phyloP scores from a whole-genome alignment of 1,139 yeast genomes.

The Blastobotrys persicus region DNA sequence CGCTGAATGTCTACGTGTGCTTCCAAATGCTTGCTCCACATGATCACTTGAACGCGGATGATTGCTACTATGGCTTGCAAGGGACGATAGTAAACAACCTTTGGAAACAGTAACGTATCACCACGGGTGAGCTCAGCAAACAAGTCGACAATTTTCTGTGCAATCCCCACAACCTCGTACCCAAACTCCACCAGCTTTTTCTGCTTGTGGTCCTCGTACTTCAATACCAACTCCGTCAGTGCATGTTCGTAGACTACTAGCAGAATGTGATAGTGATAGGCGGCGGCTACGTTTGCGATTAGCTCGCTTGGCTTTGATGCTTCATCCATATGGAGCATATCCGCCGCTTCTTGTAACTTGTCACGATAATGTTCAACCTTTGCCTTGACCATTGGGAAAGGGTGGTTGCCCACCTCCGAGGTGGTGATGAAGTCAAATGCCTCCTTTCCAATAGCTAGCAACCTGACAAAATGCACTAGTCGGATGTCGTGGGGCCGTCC shows the following conservation, averaged over 20 bases:
- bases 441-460: conserved; percentile 1
- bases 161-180: conserved; percentile 23
- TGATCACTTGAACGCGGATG: conserved; percentile 22
- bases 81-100: conserved; percentile 55
- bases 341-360: conserved; percentile 1
- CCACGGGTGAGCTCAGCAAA: conserved; percentile 39
- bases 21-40: conserved; percentile 20
- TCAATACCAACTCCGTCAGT: conserved; percentile 6
- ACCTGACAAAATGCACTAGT: not conserved
- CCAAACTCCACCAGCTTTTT: conserved; percentile 9
- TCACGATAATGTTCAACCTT: not conserved
- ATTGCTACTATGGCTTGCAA: conserved; percentile 49
- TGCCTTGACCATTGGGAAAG: not conserved
- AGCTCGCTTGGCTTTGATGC: not conserved
- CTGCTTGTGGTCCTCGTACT: conserved; percentile 4
- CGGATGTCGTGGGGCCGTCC: not conserved
- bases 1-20: conserved; percentile 21
- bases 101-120: conserved; percentile 45
- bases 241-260: conserved; percentile 11
- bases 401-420: conserved; percentile 2
- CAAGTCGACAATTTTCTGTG: conserved; percentile 41
- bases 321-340: not conserved
- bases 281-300: not conserved
- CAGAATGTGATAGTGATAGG: conserved; percentile 11
- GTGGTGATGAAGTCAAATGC: not conserved